Conservation (phyloP, 805 yeast genomes). For the Lipomyces orientalis region DNA sequence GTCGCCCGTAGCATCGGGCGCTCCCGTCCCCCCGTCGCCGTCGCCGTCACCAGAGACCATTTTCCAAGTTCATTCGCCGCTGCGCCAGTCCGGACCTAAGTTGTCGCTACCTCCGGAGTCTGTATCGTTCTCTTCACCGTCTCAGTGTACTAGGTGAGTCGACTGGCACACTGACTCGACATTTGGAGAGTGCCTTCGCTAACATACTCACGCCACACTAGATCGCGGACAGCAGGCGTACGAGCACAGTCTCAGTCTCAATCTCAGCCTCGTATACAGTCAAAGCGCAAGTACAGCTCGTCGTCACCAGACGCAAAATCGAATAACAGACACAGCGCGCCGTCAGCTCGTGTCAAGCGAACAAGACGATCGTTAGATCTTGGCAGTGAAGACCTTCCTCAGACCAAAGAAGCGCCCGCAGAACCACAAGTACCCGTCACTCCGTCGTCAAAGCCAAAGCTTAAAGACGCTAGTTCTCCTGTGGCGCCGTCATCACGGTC, state of each 20-base stretch:
- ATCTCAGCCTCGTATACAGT: neutral
- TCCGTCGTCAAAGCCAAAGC: neutral
- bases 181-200: neutral
- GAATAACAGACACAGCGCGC: neutral
- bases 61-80: neutral
- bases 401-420: neutral
- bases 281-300: conserved; percentile 19
- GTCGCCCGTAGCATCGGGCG: neutral
- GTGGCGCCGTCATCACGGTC: conserved; percentile 1
- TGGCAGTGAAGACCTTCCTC: neutral
- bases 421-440: neutral
- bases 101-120: neutral
- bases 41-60: conserved; percentile 12
- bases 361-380: conserved; percentile 13
- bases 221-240: conserved; percentile 21
- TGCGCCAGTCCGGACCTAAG: neutral
- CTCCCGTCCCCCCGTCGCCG: conserved; percentile 1
- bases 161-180: too few species aligned
- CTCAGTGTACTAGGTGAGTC: conserved; percentile 23
- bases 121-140: conserved; percentile 7
- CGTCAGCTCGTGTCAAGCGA: conserved; percentile 9
- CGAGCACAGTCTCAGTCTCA: conserved; percentile 7
- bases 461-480: neutral
- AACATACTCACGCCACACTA: neutral
- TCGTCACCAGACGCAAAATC: conserved; percentile 9